Percentiles rank a stretch among this genome's conserved stretches.
Conservation (phyloP, 1,139 yeast genomes). For the Diutina pseudorugosa region DNA sequence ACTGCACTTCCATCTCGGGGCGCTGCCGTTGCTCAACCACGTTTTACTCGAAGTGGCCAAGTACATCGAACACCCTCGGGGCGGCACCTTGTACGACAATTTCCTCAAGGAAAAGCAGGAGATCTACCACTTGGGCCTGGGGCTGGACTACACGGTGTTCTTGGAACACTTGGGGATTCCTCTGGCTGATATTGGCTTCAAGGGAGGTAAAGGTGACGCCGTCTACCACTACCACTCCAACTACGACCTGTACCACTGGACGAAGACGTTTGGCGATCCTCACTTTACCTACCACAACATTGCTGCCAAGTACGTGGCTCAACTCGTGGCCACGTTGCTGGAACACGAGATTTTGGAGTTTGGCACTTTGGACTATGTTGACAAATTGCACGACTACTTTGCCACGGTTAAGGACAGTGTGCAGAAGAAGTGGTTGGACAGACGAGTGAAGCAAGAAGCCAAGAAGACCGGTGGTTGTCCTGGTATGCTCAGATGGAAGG, state of each 20-base stretch:
- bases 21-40: constrained; percentile 39
- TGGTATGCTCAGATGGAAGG: neutral
- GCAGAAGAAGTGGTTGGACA: neutral
- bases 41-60: constrained; percentile 26
- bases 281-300: constrained; percentile 44
- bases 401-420: constrained; percentile 11
- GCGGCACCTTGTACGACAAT: constrained; percentile 44
- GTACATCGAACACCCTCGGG: constrained; percentile 36
- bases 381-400: constrained; percentile 20
- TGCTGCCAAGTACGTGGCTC: constrained; percentile 38
- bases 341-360: constrained; percentile 42
- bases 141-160: constrained; percentile 57
- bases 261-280: constrained; percentile 47
- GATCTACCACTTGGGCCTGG: constrained; percentile 29
- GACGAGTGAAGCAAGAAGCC: neutral
- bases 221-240: constrained; percentile 62
- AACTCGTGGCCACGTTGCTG: constrained; percentile 19
- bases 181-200: constrained; percentile 46
- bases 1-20: constrained; percentile 18
- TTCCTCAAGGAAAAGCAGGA: constrained; percentile 27
- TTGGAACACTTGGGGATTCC: constrained; percentile 58
- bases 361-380: constrained; percentile 24
- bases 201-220: constrained; percentile 21
- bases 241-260: constrained; percentile 60
- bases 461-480: neutral